Evolutionary conservation across 345 rosid species (phyloP).

Genomic region (Excoecaria agallocha): DNA sequence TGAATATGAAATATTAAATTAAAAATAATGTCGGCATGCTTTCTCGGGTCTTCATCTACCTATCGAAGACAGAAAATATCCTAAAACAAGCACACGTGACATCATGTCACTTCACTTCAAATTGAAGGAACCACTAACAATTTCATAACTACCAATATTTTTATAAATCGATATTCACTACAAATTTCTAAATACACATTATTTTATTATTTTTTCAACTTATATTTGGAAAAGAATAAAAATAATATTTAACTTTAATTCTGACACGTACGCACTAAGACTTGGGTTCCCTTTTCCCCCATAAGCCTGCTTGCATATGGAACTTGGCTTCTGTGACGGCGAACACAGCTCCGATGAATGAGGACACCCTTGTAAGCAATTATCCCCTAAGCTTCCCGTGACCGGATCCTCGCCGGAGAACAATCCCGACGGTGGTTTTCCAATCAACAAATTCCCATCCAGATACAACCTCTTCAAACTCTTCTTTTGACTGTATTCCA

Average conservation of each 20-base stretch:
- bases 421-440: slow-evolving; percentile 66
- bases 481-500: slow-evolving; percentile 51
- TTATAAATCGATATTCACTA: neutral
- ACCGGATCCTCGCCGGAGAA: slow-evolving; percentile 37
- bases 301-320: slow-evolving; percentile 71
- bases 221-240: neutral
- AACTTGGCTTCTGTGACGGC: slow-evolving; percentile 70
- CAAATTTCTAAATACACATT: neutral
- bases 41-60: neutral
- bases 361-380: slow-evolving; percentile 78
- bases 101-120: slow-evolving; percentile 1
- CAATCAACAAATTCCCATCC: slow-evolving; percentile 79
- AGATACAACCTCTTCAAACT: slow-evolving; percentile 58
- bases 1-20: no score
- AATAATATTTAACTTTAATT: neutral
- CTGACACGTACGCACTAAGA: slow-evolving; percentile 22
- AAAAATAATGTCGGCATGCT: slow-evolving; percentile 2
- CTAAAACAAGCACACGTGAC: slow-evolving; percentile 1
- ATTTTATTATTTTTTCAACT: neutral
- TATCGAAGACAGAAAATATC: neutral
- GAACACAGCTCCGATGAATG: slow-evolving; percentile 66
- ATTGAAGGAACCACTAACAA: neutral
- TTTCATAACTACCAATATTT: no score
- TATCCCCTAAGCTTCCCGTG: slow-evolving; percentile 82
- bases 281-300: slow-evolving; percentile 73